Conservation (phyloP, 306 rosid species). For the Rosa lucieae region DNA sequence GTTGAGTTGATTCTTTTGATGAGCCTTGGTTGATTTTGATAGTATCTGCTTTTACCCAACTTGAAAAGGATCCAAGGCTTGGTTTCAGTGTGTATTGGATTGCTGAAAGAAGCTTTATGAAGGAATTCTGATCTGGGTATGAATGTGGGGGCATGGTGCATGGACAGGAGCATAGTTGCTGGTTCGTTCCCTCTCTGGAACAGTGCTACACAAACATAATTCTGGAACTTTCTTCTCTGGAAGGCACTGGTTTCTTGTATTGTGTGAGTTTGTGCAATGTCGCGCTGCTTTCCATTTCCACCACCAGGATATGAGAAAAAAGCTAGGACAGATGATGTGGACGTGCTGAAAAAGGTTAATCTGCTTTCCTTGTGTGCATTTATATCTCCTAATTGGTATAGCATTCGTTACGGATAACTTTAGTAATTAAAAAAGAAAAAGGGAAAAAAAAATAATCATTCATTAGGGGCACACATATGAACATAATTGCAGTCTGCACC, state of each 20-base stretch:
- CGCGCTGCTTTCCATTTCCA: constrained; percentile 98
- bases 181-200: constrained; percentile 73
- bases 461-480: background rate
- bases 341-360: constrained; percentile 70
- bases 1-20: constrained; percentile 30
- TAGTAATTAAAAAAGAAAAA: background rate
- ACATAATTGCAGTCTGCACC: constrained; percentile 12
- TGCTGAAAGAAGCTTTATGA: constrained; percentile 50
- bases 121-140: constrained; percentile 71
- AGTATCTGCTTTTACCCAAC: constrained; percentile 29
- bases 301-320: constrained; percentile 94
- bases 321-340: constrained; percentile 57
- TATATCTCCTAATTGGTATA: constrained; percentile 24
- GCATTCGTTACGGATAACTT: background rate
- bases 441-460: background rate
- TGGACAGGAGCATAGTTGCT: constrained; percentile 77
- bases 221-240: constrained; percentile 41
- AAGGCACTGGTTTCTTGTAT: constrained; percentile 44
- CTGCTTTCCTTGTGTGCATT: constrained; percentile 29
- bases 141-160: constrained; percentile 95
- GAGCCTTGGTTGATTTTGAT: constrained; percentile 31
- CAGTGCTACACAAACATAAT: constrained; percentile 52
- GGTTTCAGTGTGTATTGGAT: constrained; percentile 39
- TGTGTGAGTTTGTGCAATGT: constrained; percentile 81
- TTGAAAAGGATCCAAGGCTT: constrained; percentile 31